Evolutionary conservation across 495 filamentous ascomycete species (phyloP).

Genomic region (Penicillium mononematosum): DNA sequence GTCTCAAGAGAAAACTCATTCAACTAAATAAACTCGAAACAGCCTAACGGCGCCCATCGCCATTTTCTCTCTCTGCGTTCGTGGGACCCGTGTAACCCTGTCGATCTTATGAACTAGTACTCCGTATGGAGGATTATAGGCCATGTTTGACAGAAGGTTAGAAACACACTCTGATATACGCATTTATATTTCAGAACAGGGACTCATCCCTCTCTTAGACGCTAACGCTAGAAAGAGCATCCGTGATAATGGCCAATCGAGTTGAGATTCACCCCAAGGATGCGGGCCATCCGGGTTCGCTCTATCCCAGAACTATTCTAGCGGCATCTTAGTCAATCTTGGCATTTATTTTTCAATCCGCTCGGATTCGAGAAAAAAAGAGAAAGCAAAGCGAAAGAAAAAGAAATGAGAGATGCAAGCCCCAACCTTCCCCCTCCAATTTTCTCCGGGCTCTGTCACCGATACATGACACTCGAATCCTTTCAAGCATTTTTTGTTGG

Average conservation of each 20-base stretch:
- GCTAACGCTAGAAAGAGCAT: constrained; percentile 7
- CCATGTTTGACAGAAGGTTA: background rate
- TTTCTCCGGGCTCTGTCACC: constrained; percentile 9
- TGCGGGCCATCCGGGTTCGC: constrained; percentile 27
- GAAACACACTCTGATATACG: background rate
- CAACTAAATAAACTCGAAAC: constrained; percentile 50
- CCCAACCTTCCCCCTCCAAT: background rate
- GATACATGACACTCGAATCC: constrained; percentile 9
- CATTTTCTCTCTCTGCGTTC: constrained; percentile 12
- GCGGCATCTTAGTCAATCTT: constrained; percentile 20
- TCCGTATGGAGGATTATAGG: background rate
- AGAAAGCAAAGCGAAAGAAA: background rate
- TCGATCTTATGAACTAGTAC: constrained; percentile 15
- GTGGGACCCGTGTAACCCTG: constrained; percentile 16
- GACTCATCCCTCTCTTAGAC: constrained; percentile 3
- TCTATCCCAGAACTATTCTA: constrained; percentile 13
- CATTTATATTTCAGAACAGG: background rate
- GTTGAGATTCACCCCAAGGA: constrained; percentile 4
- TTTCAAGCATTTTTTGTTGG: constrained; percentile 2
- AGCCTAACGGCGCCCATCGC: constrained; percentile 40
- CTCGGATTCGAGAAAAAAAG: constrained; percentile 1
- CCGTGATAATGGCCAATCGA: constrained; percentile 8
- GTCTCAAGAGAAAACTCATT: constrained; percentile 17
- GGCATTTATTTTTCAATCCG: constrained; percentile 4
- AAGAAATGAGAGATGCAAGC: background rate